These are phyloP conservation scores for Globisporangium cylindrosporum DNA, from an alignment of 352 stramenopile species.

Conservation along the genomic window DNA sequence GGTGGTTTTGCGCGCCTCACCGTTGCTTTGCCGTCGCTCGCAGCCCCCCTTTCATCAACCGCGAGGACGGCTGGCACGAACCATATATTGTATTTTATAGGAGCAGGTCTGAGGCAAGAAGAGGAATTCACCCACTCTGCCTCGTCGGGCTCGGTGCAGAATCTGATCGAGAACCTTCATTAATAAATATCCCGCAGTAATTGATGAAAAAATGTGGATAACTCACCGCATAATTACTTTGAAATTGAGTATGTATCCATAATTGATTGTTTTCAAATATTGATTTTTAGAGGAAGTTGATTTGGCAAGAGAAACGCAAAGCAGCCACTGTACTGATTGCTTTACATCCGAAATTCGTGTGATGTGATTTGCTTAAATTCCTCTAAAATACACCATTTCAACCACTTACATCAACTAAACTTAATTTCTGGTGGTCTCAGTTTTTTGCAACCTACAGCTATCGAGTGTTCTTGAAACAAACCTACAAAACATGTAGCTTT, in stretches of 20 bases:
- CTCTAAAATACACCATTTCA: background rate
- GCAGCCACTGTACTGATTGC: background rate
- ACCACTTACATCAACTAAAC: background rate
- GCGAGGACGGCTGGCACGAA: background rate
- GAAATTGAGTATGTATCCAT: background rate
- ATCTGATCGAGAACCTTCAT: background rate
- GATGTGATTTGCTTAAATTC: background rate
- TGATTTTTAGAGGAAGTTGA: background rate
- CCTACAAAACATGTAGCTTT: background rate
- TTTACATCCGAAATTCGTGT: background rate
- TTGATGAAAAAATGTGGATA: background rate
- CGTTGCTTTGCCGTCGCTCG: background rate
- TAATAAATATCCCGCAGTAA: background rate
- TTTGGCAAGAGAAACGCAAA: background rate
- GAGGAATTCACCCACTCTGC: background rate
- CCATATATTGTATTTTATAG: background rate
- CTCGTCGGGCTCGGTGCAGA: background rate
- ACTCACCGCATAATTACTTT: background rate
- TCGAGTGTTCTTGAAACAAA: background rate
- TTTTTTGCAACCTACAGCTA: background rate
- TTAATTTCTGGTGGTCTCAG: background rate
- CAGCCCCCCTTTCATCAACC: background rate
- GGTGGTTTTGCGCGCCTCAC: constrained; percentile 1
- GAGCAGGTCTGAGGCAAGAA: background rate
- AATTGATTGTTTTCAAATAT: background rate